Evolutionary conservation across 805 yeast species (phyloP), one percentile per base, ranked within the genome.

Genomic region (Sporopachydermia lactativora): DNA sequence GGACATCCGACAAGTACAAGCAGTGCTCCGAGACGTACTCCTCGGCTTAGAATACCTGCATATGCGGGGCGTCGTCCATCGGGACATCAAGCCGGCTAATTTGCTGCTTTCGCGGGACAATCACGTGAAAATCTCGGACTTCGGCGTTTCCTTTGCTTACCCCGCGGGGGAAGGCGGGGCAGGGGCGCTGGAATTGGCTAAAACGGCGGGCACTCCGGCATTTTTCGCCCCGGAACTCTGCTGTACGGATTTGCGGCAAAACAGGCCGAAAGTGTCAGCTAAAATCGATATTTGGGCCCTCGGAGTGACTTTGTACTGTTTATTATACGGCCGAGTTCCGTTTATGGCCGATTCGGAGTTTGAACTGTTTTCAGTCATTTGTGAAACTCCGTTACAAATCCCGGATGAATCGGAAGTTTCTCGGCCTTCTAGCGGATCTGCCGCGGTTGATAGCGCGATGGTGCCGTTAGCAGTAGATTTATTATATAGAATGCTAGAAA

Each of bases 281-380:
- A 85, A 82, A 57, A 82, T 92, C 42, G 98, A 92, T 60, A 81
- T 89, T n/a, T 92, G 98, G 98, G 95, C 98, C 0, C 59, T 86
- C 15, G 98, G 98, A 6, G 86, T 89, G 4, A 88, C 97, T 0
- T 61, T 92, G 14, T 92, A 77, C 58, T 88, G 96, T 55, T 61
- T 92, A 34, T 54, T 89, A 11, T 89, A 83, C 61, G 98, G 98
- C 6, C 68, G 70, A 46, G 71, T 92, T 36, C 98, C 98, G 2
- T 92, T 89, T 56, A 75, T 78, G 53, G 95, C 88, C 1, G 86
- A 77, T 38, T 76, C 83, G 19, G 95, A 86, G 52, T 89, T 71
- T 60, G 94, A 81, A 43, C 65, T 92, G 40, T 88, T 89, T 58
- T 79, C 80, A 43, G 85, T 76, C 8, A 92, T 92, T 48, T 82